phyloP scores from a whole-genome alignment of 805 yeast species.

The Lipomyces yamanashiensis region DNA sequence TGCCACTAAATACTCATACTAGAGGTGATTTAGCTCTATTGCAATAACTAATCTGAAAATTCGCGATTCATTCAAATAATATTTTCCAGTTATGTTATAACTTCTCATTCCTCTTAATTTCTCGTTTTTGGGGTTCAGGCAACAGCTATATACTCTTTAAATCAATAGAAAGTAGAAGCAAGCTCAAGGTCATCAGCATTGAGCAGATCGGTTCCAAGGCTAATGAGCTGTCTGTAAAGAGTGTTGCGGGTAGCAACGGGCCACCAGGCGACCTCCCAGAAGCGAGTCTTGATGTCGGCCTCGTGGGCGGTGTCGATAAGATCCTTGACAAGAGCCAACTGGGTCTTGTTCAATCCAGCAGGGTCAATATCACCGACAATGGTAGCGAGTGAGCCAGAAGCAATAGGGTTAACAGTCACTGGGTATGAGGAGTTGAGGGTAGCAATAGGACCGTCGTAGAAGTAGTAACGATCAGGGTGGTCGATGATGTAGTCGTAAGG shows the following conservation, averaged over 20 bases:
- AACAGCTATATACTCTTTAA: background rate
- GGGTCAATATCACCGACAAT: slow-evolving; percentile 40
- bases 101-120: background rate
- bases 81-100: background rate
- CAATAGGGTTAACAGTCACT: slow-evolving; percentile 46
- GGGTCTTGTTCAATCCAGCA: slow-evolving; percentile 47
- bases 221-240: slow-evolving; percentile 57
- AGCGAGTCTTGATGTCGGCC: slow-evolving; percentile 58
- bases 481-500: slow-evolving; percentile 51
- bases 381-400: slow-evolving; percentile 43
- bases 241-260: slow-evolving; percentile 53
- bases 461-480: slow-evolving; percentile 47
- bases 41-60: no score
- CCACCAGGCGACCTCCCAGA: slow-evolving; percentile 78
- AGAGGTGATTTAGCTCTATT: no score
- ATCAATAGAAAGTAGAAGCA: slow-evolving; percentile 42
- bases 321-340: slow-evolving; percentile 42
- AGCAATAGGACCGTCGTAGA: slow-evolving; percentile 59
- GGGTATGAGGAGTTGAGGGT: slow-evolving; percentile 34
- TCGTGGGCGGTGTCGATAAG: slow-evolving; percentile 54
- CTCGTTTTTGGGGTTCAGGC: background rate
- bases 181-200: slow-evolving; percentile 64
- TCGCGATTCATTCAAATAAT: background rate
- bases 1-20: no score
- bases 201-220: slow-evolving; percentile 59